phyloP scores from a whole-genome alignment of 2,329 filamentous ascomycete genomes.

The Neonectria ditissima region DNA sequence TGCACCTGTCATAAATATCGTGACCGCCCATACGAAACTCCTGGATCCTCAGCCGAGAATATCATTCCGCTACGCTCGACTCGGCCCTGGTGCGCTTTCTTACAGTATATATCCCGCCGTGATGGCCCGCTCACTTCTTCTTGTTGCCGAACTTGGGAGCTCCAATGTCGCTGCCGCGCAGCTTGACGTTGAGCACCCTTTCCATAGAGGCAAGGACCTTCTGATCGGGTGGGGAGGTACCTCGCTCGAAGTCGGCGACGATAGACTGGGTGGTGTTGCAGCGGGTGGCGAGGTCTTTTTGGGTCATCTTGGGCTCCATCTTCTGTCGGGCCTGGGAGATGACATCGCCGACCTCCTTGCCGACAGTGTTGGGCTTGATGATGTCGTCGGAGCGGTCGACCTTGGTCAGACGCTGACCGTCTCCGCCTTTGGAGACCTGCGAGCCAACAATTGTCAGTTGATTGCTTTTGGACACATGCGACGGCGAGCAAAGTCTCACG shows the following conservation, averaged over 20 bases:
- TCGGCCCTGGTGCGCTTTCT: constrained; percentile 42
- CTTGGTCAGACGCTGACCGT: constrained; percentile 97
- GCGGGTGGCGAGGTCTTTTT: constrained; percentile 87
- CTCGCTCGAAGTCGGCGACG: constrained; percentile 88
- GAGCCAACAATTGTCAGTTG: constrained; percentile 31
- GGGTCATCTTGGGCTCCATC: constrained; percentile 94
- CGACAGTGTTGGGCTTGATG: constrained; percentile 94
- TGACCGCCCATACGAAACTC: constrained; percentile 45
- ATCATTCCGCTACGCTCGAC: constrained; percentile 46
- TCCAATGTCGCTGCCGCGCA: constrained; percentile 88
- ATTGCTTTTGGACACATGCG: not conserved
- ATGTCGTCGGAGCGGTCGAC: constrained; percentile 98
- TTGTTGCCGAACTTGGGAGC: constrained; percentile 85
- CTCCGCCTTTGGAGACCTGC: constrained; percentile 54
- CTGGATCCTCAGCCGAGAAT: constrained; percentile 42
- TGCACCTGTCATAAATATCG: constrained; percentile 43
- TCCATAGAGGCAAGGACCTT: constrained; percentile 84
- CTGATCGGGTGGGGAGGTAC: constrained; percentile 82
- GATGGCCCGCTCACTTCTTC: constrained; percentile 54
- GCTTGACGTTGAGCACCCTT: constrained; percentile 86
- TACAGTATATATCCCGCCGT: constrained; percentile 34
- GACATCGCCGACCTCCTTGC: constrained; percentile 81
- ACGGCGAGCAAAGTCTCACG: constrained; percentile 3
- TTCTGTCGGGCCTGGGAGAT: constrained; percentile 84
- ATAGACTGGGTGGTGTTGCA: constrained; percentile 87